Percentiles rank a stretch among this genome's conserved stretches.
These are phyloP conservation scores for Solanum habrochaites DNA, from an alignment of 257 asterid genomes.

Conservation along the genomic window DNA sequence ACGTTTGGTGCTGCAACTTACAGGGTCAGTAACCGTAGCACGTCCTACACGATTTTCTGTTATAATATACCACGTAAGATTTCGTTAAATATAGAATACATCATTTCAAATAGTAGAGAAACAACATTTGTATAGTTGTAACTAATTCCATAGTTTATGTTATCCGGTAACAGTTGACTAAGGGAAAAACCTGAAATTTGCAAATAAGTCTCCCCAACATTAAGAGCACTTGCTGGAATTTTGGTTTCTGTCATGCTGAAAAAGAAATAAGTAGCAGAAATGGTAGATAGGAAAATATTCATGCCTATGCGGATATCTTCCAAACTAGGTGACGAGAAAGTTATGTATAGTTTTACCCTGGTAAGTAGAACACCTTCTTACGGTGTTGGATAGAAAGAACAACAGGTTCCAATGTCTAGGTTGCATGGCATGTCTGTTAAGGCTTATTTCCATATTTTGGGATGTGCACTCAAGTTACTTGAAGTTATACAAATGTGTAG, in stretches of 20 bases:
- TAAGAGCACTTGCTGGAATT: slow-evolving; percentile 75
- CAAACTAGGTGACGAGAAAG: no score
- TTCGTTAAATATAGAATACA: slow-evolving; percentile 31
- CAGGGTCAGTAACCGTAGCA: slow-evolving; percentile 87
- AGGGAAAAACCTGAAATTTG: slow-evolving; percentile 36
- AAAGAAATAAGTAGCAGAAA: background rate
- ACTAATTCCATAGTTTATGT: background rate
- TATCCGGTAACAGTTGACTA: background rate
- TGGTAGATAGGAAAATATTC: no score
- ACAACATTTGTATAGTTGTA: background rate
- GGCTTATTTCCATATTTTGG: no score
- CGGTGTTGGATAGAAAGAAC: no score
- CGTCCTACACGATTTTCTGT: slow-evolving; percentile 80
- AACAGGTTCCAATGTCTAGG: no score
- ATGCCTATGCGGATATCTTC: no score
- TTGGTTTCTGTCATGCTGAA: slow-evolving; percentile 86
- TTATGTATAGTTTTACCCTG: no score
- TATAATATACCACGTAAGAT: slow-evolving; percentile 66
- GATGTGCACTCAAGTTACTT: no score
- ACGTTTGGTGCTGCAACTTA: slow-evolving; percentile 25
- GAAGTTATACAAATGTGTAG: no score
- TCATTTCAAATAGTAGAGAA: background rate
- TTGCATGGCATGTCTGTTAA: no score
- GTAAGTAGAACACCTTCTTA: no score
- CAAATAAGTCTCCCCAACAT: slow-evolving; percentile 67